Evolutionary conservation across 305 asterid genomes (phyloP).

Genomic region (Fraxinus floribunda): DNA sequence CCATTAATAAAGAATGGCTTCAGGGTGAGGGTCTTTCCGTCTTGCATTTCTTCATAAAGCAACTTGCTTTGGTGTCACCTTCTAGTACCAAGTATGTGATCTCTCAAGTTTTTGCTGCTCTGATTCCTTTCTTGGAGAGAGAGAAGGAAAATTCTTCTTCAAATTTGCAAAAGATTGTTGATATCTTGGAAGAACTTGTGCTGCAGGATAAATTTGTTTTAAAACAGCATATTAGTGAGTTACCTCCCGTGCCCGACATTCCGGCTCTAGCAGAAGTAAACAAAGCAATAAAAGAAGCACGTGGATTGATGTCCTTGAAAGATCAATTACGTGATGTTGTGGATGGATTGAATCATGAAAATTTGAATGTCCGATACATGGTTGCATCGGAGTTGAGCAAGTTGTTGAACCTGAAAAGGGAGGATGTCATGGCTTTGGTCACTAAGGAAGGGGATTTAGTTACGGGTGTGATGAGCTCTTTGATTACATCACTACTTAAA

Average conservation of each 20-base stretch:
- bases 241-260: slow-evolving; percentile 87
- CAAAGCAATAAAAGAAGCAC: slow-evolving; percentile 80
- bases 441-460: slow-evolving; percentile 69
- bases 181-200: slow-evolving; percentile 91
- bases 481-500: slow-evolving; percentile 78
- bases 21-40: slow-evolving; percentile 78
- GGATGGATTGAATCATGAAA: slow-evolving; percentile 89
- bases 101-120: slow-evolving; percentile 97
- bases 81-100: slow-evolving; percentile 85
- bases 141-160: slow-evolving; percentile 57
- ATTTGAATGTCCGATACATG: slow-evolving; percentile 92
- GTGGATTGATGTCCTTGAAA: slow-evolving; percentile 70
- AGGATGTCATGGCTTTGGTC: slow-evolving; percentile 63
- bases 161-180: slow-evolving; percentile 64
- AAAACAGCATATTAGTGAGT: slow-evolving; percentile 77
- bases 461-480: slow-evolving; percentile 78
- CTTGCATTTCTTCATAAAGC: slow-evolving; percentile 79
- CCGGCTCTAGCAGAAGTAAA: slow-evolving; percentile 81
- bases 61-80: slow-evolving; percentile 74
- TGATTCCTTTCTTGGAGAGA: slow-evolving; percentile 85
- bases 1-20: slow-evolving; percentile 78
- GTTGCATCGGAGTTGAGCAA: slow-evolving; percentile 91
- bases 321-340: slow-evolving; percentile 83
- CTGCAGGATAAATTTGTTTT: slow-evolving; percentile 62
- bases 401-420: slow-evolving; percentile 68